phyloP scores from a whole-genome alignment of 1,139 yeast species.

The Keqinozyma sinolaborantium region DNA sequence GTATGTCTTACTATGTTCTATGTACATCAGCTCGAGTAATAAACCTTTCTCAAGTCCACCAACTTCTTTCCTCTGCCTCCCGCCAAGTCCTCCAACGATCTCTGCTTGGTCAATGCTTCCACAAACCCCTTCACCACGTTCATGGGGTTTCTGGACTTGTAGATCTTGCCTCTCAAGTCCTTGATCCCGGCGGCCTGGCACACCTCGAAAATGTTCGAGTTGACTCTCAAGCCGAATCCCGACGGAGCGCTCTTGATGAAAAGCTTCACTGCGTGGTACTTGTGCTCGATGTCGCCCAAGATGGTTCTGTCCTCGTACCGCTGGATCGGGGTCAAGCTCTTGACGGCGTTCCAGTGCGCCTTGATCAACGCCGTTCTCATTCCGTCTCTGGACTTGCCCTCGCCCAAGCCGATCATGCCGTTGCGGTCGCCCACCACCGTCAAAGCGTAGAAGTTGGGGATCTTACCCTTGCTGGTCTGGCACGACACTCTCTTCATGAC shows the following conservation, averaged over 20 bases:
- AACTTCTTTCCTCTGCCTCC: constrained; percentile 92
- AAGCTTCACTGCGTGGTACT: constrained; percentile 83
- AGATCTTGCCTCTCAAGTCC: constrained; percentile 88
- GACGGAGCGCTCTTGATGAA: constrained; percentile 85
- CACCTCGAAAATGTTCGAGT: constrained; percentile 85
- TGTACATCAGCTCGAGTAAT: constrained; percentile 52
- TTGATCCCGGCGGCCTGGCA: constrained; percentile 94
- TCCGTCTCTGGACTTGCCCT: constrained; percentile 85
- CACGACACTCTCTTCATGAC: constrained; percentile 81
- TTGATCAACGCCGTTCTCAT: constrained; percentile 74
- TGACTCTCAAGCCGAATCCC: constrained; percentile 92
- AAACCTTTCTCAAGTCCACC: constrained; percentile 87
- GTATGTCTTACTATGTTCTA: constrained; percentile 5
- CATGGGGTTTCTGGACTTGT: constrained; percentile 91
- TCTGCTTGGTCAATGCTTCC: constrained; percentile 81
- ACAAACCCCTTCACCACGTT: constrained; percentile 89
- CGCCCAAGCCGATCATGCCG: constrained; percentile 95
- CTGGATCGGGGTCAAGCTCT: constrained; percentile 77
- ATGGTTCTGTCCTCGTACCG: constrained; percentile 91
- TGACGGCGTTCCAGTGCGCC: constrained; percentile 94
- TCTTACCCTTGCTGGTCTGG: constrained; percentile 93
- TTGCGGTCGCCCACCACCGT: constrained; percentile 91
- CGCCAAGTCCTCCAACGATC: constrained; percentile 83
- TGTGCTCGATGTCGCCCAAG: constrained; percentile 76
- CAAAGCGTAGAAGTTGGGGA: constrained; percentile 76